phyloP scores from a whole-genome alignment of 805 yeast species.

The Starmerella apis region DNA sequence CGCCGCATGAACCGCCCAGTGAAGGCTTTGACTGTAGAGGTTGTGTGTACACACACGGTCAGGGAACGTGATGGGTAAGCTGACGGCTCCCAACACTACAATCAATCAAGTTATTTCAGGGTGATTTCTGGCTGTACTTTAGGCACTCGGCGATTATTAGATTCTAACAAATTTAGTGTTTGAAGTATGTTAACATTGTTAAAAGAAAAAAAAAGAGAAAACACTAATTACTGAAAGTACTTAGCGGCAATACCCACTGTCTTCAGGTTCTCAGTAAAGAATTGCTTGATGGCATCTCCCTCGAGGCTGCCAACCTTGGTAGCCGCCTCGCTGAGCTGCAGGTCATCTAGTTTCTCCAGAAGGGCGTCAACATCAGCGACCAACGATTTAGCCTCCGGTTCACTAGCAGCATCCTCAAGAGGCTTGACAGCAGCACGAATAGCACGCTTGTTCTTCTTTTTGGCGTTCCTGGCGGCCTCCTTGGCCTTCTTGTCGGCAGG shows the following conservation, averaged over 20 bases:
- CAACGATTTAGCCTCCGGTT: constrained; percentile 38
- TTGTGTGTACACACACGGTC: too few species aligned
- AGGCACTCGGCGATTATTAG: neutral
- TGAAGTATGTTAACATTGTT: too few species aligned
- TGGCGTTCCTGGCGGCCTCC: constrained; percentile 78
- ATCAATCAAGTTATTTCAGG: neutral
- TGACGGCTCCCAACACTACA: neutral
- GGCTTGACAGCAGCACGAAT: constrained; percentile 78
- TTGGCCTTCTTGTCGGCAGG: constrained; percentile 66
- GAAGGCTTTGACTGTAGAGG: neutral
- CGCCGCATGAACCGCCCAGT: constrained; percentile 1
- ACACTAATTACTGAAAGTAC: constrained; percentile 26
- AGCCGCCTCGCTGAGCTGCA: constrained; percentile 66
- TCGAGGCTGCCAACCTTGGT: constrained; percentile 52
- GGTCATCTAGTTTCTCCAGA: constrained; percentile 71
- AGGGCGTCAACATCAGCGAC: constrained; percentile 63
- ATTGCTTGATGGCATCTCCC: constrained; percentile 42
- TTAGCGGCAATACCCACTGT: constrained; percentile 25
- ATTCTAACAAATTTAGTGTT: neutral
- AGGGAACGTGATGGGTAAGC: neutral
- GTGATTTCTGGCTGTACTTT: too few species aligned
- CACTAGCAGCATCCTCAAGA: constrained; percentile 53
- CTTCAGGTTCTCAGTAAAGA: constrained; percentile 20
- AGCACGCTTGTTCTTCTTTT: constrained; percentile 92
- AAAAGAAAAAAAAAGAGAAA: too few species aligned